Evolutionary conservation across 2,329 filamentous ascomycete species (phyloP).

Genomic region (Nothopassalora personata): DNA sequence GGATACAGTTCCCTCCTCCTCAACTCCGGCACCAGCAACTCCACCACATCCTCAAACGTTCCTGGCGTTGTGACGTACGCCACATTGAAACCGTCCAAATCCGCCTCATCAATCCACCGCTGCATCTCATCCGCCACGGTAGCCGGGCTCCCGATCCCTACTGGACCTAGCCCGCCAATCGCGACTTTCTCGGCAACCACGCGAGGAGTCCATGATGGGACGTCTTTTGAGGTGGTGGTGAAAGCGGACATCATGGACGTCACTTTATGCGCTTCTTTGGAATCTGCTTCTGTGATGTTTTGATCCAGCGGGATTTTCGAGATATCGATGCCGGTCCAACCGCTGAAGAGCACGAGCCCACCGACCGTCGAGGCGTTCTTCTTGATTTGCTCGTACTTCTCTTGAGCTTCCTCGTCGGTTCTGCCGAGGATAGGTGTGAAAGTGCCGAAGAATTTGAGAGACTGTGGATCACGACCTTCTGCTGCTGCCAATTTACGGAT

Average conservation of each 20-base stretch:
- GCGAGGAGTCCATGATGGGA: slow-evolving; percentile 43
- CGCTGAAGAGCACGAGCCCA: slow-evolving; percentile 64
- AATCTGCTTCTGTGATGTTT: slow-evolving; percentile 52
- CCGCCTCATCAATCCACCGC: slow-evolving; percentile 41
- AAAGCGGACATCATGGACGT: slow-evolving; percentile 33
- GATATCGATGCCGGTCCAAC: slow-evolving; percentile 65
- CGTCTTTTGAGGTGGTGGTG: slow-evolving; percentile 40
- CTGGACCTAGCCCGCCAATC: slow-evolving; percentile 47
- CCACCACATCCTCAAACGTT: slow-evolving; percentile 49
- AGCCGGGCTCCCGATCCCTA: slow-evolving; percentile 43
- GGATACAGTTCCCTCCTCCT: slow-evolving; percentile 31
- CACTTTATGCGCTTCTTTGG: slow-evolving; percentile 46
- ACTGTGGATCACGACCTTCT: slow-evolving; percentile 51
- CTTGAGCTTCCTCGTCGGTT: slow-evolving; percentile 61
- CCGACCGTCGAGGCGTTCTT: slow-evolving; percentile 61
- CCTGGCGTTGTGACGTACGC: slow-evolving; percentile 48
- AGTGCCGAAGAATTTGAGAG: slow-evolving; percentile 63
- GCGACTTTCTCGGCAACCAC: slow-evolving; percentile 44
- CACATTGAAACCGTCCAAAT: slow-evolving; percentile 41
- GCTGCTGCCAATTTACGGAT: slow-evolving; percentile 50
- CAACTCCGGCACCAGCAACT: slow-evolving; percentile 47
- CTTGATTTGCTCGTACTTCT: slow-evolving; percentile 57
- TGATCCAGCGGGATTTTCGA: slow-evolving; percentile 54
- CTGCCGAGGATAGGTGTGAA: slow-evolving; percentile 60
- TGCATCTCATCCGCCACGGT: slow-evolving; percentile 47